Base-by-base conservation (phyloP, 2,329 filamentous ascomycete genomes). In the Arthrobotrys megalospora region DNA sequence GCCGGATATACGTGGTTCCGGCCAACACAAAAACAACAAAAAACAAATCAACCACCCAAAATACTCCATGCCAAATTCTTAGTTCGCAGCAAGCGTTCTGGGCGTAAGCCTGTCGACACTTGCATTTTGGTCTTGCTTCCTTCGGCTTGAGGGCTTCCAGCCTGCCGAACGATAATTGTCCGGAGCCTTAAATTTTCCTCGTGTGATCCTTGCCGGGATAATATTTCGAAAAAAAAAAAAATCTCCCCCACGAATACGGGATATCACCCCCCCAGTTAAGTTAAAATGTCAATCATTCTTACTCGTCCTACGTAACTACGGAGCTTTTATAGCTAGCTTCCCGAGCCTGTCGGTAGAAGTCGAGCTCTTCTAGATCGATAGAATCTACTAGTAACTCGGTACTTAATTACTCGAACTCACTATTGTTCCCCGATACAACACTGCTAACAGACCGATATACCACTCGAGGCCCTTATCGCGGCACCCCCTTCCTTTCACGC, bases 1-100 rank as follows among this genome's bases (percentile, higher is more conserved):
- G n/a, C n/a, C 71, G 71, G 71, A 76, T 52, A 32, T 52, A 24
- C 11, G 8, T 41, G 19, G 45, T 53, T 76, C 71, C 71, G 71
- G 52, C 36, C 71, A 68, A 76, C 69, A 43, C 69, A 50, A 19
- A 65, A 36, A 19, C 48, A 62, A 50, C 41, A 34, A 53, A 24
- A 14, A 28, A 28, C 32, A 67, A 28, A 28, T 28, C 24, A 28
- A 28, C 24, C 24, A 28, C 24, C 24, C 2, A 28, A 38, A 52
- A 52, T 21, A 21, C 10, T 43, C 21, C 36, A 41, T 28, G 32
- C 38, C 36, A 52, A 53, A 41, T 50, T 11, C 24, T 64, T 45
- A 24, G 38, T 19, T 43, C 41, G 32, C 32, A 34, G 21, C 41
- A 64, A 50, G 60, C 41, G 36, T 48, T 60, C 65, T 69, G 14